Conservation (phyloP, 1,284 basidiomycete species). For the Trichosporon faecale region DNA sequence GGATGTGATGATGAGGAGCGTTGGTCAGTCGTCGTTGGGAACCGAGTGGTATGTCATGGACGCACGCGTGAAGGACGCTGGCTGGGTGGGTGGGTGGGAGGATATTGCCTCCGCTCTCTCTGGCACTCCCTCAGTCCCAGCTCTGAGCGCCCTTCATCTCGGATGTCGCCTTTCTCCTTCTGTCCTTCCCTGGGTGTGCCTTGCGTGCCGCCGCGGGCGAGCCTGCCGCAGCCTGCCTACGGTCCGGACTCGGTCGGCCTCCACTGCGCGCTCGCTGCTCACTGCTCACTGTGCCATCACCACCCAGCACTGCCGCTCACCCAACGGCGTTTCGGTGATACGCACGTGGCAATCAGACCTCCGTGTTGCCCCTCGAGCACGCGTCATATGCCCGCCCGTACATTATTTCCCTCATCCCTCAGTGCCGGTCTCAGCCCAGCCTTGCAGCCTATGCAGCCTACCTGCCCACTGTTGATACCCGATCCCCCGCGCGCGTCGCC, state of each 20-base stretch:
- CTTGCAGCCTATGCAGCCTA: no score
- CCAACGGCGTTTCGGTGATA: conserved; percentile 2
- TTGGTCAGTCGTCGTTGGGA: neutral
- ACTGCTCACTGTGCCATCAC: neutral
- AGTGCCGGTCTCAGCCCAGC: neutral
- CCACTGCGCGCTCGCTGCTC: neutral
- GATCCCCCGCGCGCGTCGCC: neutral
- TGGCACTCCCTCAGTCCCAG: no score
- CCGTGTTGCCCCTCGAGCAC: neutral
- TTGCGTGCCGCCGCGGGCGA: neutral
- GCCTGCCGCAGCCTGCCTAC: neutral
- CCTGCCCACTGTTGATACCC: conserved; percentile 8
- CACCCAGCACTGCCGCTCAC: neutral
- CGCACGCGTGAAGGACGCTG: neutral
- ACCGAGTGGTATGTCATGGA: conserved; percentile 9
- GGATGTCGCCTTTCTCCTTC: neutral
- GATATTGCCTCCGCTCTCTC: neutral
- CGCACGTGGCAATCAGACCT: neutral
- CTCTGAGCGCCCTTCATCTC: no score
- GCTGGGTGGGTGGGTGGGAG: neutral
- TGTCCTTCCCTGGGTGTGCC: neutral
- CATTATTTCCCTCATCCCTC: neutral
- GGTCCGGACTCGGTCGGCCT: neutral
- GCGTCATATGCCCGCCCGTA: conserved; percentile 1
- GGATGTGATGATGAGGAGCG: conserved; percentile 13